Base-by-base conservation (phyloP, 2,329 filamentous ascomycete species). In the Pseudogymnoascus sp. region DNA sequence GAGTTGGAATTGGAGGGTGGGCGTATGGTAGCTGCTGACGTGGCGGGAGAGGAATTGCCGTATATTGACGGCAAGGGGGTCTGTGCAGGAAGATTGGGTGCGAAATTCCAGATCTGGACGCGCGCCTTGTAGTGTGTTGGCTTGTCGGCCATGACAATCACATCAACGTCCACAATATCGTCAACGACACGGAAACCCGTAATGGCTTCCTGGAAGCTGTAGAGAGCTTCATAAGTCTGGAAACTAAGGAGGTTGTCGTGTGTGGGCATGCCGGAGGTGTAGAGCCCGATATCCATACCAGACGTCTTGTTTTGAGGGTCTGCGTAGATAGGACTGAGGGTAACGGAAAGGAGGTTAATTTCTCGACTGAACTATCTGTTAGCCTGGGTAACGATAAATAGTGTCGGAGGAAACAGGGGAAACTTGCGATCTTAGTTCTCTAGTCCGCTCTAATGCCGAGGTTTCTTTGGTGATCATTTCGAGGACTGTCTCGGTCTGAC, bases 381-480 rank as follows among this genome's bases (percentile, higher is more conserved):
- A 55, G 49, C 16, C 14, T 19, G 29, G 29, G 10, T 19, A 6
- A 8, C 26, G 7, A 55, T 35, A 55, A 52, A 49, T 2, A 7
- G 6, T 19, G 43, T 26, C 2, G 3, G 6, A n/a, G 21, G 21
- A 6, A 41, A 11, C 12, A 21, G 21, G n/a, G 6, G 19, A 6
- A 21, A 31, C 23, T 62, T 59, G 11, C 43, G 43, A 33, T 59
- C 23, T 23, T 11, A 29, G 38, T 23, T 55, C 41, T 14, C 33
- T 33, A n/a, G 21, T 16, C 3, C 37, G 61, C 14, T 58, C 41
- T n/a, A 16, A 37, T 33, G 14, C 61, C 6, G 61, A 62, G 11
- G 61, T 62, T 49, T 62, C 61, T 14, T 60, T 62, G 11, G 35
- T 59, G 19, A 62, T 29, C 61, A 62, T 60, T 52, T 62, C 61